phyloP scores from a whole-genome alignment of 441 rosid species.

The Arabidopsis lyrata region DNA sequence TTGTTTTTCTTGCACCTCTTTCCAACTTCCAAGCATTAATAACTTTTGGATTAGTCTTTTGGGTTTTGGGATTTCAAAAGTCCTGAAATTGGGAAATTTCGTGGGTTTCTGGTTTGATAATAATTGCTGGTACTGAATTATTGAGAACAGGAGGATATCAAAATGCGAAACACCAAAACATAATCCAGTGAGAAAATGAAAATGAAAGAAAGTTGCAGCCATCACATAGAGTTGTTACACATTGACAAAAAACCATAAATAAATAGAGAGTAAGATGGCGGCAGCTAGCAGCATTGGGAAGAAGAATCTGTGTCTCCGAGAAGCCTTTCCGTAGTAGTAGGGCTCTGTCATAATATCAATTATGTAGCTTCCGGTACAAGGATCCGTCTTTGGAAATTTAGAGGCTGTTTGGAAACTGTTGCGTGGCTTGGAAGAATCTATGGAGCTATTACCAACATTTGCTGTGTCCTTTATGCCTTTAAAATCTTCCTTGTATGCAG shows the following conservation, averaged over 20 bases:
- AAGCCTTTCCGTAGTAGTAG: background rate
- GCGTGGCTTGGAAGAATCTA: conserved; percentile 32
- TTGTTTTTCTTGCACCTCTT: too few relatives aligned
- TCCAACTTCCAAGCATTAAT: too few relatives aligned
- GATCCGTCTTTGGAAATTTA: background rate
- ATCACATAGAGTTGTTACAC: too few relatives aligned
- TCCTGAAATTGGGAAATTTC: background rate
- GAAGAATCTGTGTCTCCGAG: background rate
- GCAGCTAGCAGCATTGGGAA: background rate
- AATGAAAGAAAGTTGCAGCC: too few relatives aligned
- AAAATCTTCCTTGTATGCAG: conserved; percentile 46
- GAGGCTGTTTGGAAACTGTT: background rate
- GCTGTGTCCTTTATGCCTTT: conserved; percentile 41
- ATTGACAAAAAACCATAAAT: background rate
- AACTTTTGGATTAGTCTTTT: too few relatives aligned
- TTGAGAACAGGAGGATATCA: too few relatives aligned
- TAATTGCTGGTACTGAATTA: too few relatives aligned
- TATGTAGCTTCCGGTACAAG: background rate
- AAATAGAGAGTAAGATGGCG: background rate
- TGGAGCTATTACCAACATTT: conserved; percentile 33
- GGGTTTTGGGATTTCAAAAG: background rate
- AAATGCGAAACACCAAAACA: too few relatives aligned
- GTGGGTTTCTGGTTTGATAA: background rate
- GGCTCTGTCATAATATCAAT: conserved; percentile 1
- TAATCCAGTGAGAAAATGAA: too few relatives aligned